Evolutionary conservation across 345 rosid genomes (phyloP), one percentile per base, ranked within the genome.

Genomic region (Noccaea bulbosa): DNA sequence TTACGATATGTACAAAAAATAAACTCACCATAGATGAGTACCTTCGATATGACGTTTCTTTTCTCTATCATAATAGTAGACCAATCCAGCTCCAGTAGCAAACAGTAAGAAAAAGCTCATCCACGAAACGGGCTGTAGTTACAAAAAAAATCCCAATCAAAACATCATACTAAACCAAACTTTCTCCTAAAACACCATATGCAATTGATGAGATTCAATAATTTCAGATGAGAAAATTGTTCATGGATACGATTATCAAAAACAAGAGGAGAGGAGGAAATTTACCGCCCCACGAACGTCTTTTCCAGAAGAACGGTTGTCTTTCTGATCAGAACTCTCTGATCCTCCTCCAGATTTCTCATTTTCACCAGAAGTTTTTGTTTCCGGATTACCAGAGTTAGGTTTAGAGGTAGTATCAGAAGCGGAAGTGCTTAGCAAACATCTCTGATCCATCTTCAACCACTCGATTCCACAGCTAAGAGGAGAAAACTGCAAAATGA

Each of bases 41-140:
- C 99, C 98, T 94, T 94, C 93, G 72, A 94, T 92, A 74, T 84
- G 99, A 12, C 59, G 86, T 77, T 92, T 94, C 96, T 94, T 94
- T 78, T 83, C 75, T 38, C 8, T 73, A 50, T 92, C 93, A 55
- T 85, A 92, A 76, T 89, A 92, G 48, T 69, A 76, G 56, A 91
- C 58, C 62, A 94, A 57, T 75, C 97, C 98, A 5, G 83, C 89
- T 77, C 98, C 98, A 33, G 98, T 89, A 11, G 82, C 77, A 33
- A 82, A 74, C 81, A 95, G 79, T 78, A 95, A 77, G 65, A 90
- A 81, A 70, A 95, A 85, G 67, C 96, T 95, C 86, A 90, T 69
- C 97, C 99, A 95, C 16, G 96, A 95, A 77, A 95, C 86, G 4
- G 96, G 98, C 97, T 95, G 85, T 74, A 67, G 45, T 34, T 7